Conservation (phyloP, 2,329 filamentous ascomycete species). For the Verticillium tricorpus region DNA sequence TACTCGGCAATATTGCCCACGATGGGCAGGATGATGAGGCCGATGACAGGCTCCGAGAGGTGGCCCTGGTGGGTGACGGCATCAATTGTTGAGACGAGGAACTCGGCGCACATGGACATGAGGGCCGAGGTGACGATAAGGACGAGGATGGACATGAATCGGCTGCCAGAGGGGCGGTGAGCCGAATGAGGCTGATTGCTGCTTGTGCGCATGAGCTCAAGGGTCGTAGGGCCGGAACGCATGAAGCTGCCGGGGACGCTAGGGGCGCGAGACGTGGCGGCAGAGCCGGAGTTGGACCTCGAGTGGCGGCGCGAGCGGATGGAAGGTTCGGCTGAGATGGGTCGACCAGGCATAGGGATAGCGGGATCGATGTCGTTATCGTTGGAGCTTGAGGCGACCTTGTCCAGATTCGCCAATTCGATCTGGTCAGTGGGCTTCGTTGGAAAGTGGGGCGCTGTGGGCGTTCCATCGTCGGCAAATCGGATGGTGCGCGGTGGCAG, state of each 20-base stretch:
- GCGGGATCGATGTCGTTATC: conserved; percentile 5
- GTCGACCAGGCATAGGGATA: not conserved
- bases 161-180: not conserved
- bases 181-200: not conserved
- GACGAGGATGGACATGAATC: conserved; percentile 39
- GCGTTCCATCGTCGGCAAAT: conserved; percentile 19
- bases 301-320: conserved; percentile 17
- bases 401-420: conserved; percentile 4
- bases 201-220: conserved; percentile 12
- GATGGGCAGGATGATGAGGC: conserved; percentile 57
- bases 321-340: conserved; percentile 15
- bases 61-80: conserved; percentile 43
- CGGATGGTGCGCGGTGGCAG: conserved; percentile 19
- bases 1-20: conserved; percentile 61
- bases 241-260: conserved; percentile 10
- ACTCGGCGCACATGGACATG: conserved; percentile 57
- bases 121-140: conserved; percentile 49
- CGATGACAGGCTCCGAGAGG: conserved; percentile 54
- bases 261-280: conserved; percentile 14
- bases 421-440: conserved; percentile 1
- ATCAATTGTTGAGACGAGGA: conserved; percentile 55
- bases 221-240: conserved; percentile 14
- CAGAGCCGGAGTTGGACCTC: conserved; percentile 19
- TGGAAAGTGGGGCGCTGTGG: not conserved
- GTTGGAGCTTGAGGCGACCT: not conserved